These are phyloP conservation scores for Penicillium hordei DNA, from an alignment of 2,329 filamentous ascomycete species.

Conservation along the genomic window DNA sequence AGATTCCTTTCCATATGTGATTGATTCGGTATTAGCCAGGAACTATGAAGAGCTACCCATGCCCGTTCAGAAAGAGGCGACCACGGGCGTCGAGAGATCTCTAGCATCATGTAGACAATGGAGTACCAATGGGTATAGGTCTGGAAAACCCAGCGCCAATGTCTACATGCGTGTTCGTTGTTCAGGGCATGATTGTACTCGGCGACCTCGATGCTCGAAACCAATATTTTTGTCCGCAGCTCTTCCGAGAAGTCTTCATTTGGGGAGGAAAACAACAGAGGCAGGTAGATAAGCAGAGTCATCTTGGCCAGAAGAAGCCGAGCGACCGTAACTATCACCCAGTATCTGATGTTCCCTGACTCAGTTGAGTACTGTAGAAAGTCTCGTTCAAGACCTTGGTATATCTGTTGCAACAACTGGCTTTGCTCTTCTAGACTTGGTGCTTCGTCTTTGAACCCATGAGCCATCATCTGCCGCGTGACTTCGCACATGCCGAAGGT, in stretches of 20 bases:
- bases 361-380: slow-evolving; percentile 46
- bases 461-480: slow-evolving; percentile 38
- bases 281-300: slow-evolving; percentile 54
- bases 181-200: slow-evolving; percentile 57
- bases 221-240: slow-evolving; percentile 38
- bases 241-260: slow-evolving; percentile 37
- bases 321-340: slow-evolving; percentile 50
- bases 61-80: slow-evolving; percentile 49
- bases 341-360: slow-evolving; percentile 45
- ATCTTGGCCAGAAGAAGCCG: slow-evolving; percentile 44
- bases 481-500: slow-evolving; percentile 40
- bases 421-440: slow-evolving; percentile 46
- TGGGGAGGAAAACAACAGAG: slow-evolving; percentile 45
- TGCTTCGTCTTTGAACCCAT: slow-evolving; percentile 31
- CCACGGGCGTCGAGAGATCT: slow-evolving; percentile 50
- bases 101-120: slow-evolving; percentile 57
- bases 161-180: slow-evolving; percentile 48
- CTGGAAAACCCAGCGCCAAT: slow-evolving; percentile 61
- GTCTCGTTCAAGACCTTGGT: slow-evolving; percentile 43
- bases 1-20: slow-evolving; percentile 32
- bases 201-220: slow-evolving; percentile 42
- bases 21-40: slow-evolving; percentile 43
- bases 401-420: slow-evolving; percentile 49
- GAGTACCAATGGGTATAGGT: slow-evolving; percentile 62
- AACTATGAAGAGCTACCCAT: slow-evolving; percentile 49